Evolutionary conservation across 192 early-diverging fungal genomes (phyloP), one percentile per base, ranked within the genome.

Genomic region (Borealophlyctis nickersoniae): DNA sequence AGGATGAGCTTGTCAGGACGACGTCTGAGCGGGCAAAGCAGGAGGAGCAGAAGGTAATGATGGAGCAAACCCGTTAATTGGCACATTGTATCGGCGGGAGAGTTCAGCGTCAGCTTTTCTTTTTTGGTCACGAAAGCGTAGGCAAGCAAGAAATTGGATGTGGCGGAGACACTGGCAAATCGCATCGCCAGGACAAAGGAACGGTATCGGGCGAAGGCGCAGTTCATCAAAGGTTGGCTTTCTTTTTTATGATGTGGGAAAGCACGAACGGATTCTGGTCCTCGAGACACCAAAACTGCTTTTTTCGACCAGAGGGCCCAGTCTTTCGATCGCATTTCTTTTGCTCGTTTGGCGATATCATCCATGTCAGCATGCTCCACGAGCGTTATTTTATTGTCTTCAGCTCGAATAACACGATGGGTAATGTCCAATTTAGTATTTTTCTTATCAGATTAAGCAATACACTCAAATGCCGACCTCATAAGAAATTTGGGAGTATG

Each of bases 31-130:
- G 66, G 39, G 48, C 51, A 16, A 65, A 66, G 54, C n/a, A 32
- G 50, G 63, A 59, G 35, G 70, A 72, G 53, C 24, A 56, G 59
- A 28, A 67, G 7, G 70, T 72, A 56, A n/a, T n/a, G n/a, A n/a
- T n/a, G n/a, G n/a, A n/a, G n/a, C n/a, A n/a, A n/a, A n/a, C n/a
- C n/a, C n/a, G n/a, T n/a, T n/a, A n/a, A n/a, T n/a, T n/a, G n/a
- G n/a, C n/a, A n/a, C n/a, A n/a, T n/a, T n/a, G n/a, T n/a, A n/a
- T n/a, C n/a, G n/a, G n/a, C n/a, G n/a, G n/a, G n/a, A n/a, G n/a
- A n/a, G n/a, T n/a, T n/a, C n/a, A n/a, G n/a, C n/a, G n/a, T n/a
- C n/a, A n/a, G n/a, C n/a, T n/a, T n/a, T n/a, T n/a, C n/a, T n/a
- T n/a, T n/a, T n/a, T n/a, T n/a, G n/a, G n/a, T n/a, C n/a, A n/a